Base-by-base conservation (phyloP, 1,284 basidiomycete species). In the Neotropicomus parvogracilis region DNA sequence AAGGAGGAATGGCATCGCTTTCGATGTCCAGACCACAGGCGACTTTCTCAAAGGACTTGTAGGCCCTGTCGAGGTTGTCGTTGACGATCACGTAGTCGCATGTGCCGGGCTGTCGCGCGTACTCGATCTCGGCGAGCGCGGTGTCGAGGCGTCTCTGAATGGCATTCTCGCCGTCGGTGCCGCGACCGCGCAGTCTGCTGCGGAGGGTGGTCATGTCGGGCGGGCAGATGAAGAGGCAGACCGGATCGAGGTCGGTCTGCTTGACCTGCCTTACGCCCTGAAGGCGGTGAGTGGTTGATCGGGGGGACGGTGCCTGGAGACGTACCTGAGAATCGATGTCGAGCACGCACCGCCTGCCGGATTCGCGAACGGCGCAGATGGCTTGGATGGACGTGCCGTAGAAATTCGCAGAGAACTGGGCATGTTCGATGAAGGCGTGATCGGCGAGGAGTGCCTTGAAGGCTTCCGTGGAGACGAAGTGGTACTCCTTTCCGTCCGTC, bases 141-240 rank as follows among this genome's bases (percentile, higher is more conserved):
- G 88, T 90, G 1, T 78, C 77, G 3, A 99, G 77, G 5, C 95
- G 81, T 60, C 86, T 86, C 48, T 80, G 70, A 20, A 95, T 78
- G 12, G 84, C 80, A 1, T 80, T 80, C 12, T 85, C 81, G 6
- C 82, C 80, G 66, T 99, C 95, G 10, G 97, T 98, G 1, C 91
- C 93, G 5, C 95, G 83, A 0, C 81, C 78, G 29, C 77, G 74
- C 8, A 99, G 77, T 34, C 97, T 85, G 7, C 69, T 53, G 29
- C 81, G 80, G 31, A 97, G 80, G 12, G 71, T 72, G 8, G 74
- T 36, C 62, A 97, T 73, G 9, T 83, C 81, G 0, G 95, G 97
- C 0, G 95, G 95, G 0, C 91, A 85, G 62, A 99, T 82, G 72
- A 99, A 99, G 58, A 97, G 80, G 71, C 87, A 97, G 54, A 97